Base-by-base conservation (phyloP, 345 rosid species). In the Acer campestre region DNA sequence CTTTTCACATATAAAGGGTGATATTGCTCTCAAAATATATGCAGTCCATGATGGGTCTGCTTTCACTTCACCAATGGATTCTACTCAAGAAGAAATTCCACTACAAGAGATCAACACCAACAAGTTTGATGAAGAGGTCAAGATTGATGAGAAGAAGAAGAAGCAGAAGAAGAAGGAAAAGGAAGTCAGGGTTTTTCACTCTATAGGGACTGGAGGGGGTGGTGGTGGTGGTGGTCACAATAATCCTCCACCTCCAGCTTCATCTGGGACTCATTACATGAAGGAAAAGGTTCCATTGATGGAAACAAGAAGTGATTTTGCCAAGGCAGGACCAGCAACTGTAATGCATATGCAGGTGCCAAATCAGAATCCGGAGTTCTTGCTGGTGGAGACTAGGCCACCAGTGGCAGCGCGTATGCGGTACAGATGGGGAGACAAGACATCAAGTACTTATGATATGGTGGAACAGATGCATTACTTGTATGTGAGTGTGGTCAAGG, bases 381-480 rank as follows among this genome's bases (percentile, higher is more conserved):
- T 71, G 44, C 79, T 96, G 75, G 90, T 88, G 75, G 98, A 96
- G 84, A 94, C 98, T 1, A 84, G 84, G 20, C 99, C 98, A 31
- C 98, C 94, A 1, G 67, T 94, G 68, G 98, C 98, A 6, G 98
- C 95, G 25, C 90, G 93, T 4, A 77, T 76, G 75, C 61, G 92
- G 6, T 90, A 85, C 90, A 48, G 90, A 20, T 88, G 93, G 29
- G 90, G 93, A 20, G 95, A 94, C 80, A 94, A 91, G 86, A 89
- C 88, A 14, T 70, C 93, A 8, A 88, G 86, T 82, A 96, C 97
- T 3, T 94, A 94, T 72, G 98, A 96, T 62, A 88, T 96, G 53
- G 99, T 96, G 6, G 98, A 94, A 86, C 93, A 89, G 87, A 96
- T 94, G 98, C 91, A 88, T 49, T 96, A 81, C 81, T 87, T 96